phyloP scores from a whole-genome alignment of 176 grass and related monocot species.

The Aegilops tauschii region DNA sequence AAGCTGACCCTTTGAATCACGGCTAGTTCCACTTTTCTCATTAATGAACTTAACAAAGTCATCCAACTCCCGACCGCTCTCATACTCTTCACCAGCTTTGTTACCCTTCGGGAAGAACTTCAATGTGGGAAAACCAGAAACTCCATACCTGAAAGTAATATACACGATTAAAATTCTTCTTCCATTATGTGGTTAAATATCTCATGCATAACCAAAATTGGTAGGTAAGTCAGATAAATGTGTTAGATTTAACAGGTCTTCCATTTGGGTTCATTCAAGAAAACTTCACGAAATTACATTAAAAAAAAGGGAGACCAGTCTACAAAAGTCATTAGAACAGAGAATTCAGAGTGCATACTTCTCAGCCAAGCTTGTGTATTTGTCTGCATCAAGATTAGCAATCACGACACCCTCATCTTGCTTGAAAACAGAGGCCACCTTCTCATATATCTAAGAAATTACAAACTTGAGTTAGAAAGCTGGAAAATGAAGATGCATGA shows the following conservation, averaged over 20 bases:
- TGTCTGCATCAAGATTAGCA: conserved; percentile 97
- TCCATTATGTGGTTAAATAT: not conserved
- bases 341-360: conserved; percentile 56
- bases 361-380: conserved; percentile 73
- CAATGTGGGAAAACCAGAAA: conserved; percentile 88
- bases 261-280: not conserved
- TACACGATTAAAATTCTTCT: conserved; percentile 6
- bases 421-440: conserved; percentile 71
- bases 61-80: conserved; percentile 80
- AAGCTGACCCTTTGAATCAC: conserved; percentile 86
- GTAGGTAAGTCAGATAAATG: not conserved
- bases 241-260: not conserved
- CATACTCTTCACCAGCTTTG: conserved; percentile 97
- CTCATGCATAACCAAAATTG: not conserved
- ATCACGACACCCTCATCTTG: conserved; percentile 70
- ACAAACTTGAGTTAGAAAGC: conserved; percentile 31
- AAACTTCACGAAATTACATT: not conserved
- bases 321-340: not conserved
- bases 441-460: conserved; percentile 78
- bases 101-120: conserved; percentile 94
- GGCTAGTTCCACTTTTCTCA: conserved; percentile 80
- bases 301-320: not conserved
- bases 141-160: conserved; percentile 72
- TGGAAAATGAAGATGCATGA: not conserved
- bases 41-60: conserved; percentile 95